phyloP scores from a whole-genome alignment of 2,329 filamentous ascomycete genomes.

The Polychaeton citri region DNA sequence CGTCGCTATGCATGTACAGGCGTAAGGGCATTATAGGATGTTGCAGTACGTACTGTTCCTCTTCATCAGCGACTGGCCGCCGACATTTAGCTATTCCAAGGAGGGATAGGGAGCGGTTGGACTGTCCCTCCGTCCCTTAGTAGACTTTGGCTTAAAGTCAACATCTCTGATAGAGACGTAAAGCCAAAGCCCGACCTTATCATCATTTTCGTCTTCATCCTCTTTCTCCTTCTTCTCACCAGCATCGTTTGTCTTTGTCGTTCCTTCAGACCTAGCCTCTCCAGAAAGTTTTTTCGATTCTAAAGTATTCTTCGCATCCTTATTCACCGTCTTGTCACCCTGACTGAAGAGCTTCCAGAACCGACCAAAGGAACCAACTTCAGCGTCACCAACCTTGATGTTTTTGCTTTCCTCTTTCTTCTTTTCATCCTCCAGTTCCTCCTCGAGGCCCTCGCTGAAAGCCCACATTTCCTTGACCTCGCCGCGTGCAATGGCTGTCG shows the following conservation, averaged over 20 bases:
- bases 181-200: neutral
- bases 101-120: too few relatives aligned
- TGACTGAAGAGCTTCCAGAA: neutral
- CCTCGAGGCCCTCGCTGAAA: slow-evolving; percentile 55
- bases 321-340: neutral
- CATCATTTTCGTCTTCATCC: neutral
- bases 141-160: neutral
- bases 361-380: neutral
- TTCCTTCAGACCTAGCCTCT: neutral
- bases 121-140: too few relatives aligned
- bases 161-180: neutral
- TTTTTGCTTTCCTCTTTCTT: slow-evolving; percentile 2
- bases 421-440: slow-evolving; percentile 6
- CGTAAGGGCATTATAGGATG: too few relatives aligned
- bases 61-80: too few relatives aligned
- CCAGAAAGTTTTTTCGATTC: neutral
- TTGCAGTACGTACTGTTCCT: too few relatives aligned
- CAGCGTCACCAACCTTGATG: neutral
- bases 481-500: slow-evolving; percentile 56
- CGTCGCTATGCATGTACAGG: too few relatives aligned
- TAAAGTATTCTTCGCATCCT: neutral
- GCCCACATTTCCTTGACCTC: slow-evolving; percentile 66
- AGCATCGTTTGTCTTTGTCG: too few relatives aligned
- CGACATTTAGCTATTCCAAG: too few relatives aligned
- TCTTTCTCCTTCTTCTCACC: neutral